A percentile compares a stretch with the other conserved stretches of the same genome.
Evolutionary conservation across 345 rosid species (phyloP).

Genomic region (Xanthoceras sorbifolium): DNA sequence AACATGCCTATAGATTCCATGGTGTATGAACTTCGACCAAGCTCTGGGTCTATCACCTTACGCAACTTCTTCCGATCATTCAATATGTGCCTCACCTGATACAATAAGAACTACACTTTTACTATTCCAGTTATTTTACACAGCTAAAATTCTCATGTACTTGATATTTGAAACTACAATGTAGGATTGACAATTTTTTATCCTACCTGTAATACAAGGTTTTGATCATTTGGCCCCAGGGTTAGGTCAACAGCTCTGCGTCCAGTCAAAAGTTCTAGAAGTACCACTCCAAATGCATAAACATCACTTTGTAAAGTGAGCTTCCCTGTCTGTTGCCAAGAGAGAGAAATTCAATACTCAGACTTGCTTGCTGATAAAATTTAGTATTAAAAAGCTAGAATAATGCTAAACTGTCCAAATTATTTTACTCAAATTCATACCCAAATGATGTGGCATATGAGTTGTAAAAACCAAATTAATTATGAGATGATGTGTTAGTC

Average conservation of each 20-base stretch:
- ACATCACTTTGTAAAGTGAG: conserved; percentile 95
- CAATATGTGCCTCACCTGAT: conserved; percentile 81
- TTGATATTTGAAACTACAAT: conserved; percentile 13
- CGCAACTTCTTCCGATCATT: conserved; percentile 79
- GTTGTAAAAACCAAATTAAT: too few relatives aligned
- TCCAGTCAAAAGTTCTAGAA: conserved; percentile 90
- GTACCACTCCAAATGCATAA: conserved; percentile 97
- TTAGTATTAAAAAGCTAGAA: neutral
- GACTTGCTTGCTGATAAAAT: conserved; percentile 13
- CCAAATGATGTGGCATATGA: too few relatives aligned
- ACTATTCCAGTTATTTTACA: conserved; percentile 8
- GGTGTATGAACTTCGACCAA: conserved; percentile 67
- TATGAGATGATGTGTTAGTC: too few relatives aligned
- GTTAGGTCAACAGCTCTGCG: conserved; percentile 91
- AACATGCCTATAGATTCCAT: conserved; percentile 86
- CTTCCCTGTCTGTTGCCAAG: conserved; percentile 75
- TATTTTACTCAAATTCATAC: too few relatives aligned
- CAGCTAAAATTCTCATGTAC: conserved; percentile 8
- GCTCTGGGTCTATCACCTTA: conserved; percentile 81
- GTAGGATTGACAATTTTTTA: conserved; percentile 9
- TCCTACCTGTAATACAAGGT: conserved; percentile 87
- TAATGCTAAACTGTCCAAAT: too few relatives aligned
- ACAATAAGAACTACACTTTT: conserved; percentile 25
- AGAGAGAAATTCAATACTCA: conserved; percentile 6
- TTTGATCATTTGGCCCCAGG: conserved; percentile 86